Conservation (phyloP, 768 basidiomycete genomes). For the Hysterangium stoloniferum region DNA sequence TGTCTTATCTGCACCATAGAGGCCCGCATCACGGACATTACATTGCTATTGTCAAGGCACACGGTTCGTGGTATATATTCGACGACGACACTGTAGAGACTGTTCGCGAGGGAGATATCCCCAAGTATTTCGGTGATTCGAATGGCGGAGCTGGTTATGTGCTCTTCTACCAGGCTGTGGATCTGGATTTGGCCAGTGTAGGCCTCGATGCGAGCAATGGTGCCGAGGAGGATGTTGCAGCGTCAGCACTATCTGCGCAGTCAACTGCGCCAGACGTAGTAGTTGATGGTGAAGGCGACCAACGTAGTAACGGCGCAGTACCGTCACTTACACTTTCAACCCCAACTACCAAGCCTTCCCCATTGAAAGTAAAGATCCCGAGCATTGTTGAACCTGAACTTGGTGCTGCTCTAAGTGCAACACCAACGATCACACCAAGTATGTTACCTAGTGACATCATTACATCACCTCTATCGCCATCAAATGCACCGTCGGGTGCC, state of each 20-base stretch:
- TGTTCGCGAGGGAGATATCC: conserved; percentile 84
- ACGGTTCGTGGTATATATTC: conserved; percentile 82
- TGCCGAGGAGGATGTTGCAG: neutral
- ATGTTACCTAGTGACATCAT: conserved; percentile 13
- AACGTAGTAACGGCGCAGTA: conserved; percentile 5
- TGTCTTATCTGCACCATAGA: conserved; percentile 32
- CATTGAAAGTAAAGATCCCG: conserved; percentile 14
- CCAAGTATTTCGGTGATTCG: conserved; percentile 91
- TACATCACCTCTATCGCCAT: neutral
- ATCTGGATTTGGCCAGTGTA: conserved; percentile 67
- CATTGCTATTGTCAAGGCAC: conserved; percentile 86
- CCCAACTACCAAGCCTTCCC: conserved; percentile 15
- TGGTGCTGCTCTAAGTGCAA: conserved; percentile 22
- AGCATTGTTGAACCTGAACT: neutral
- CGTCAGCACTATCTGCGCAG: neutral
- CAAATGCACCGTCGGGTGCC: conserved; percentile 17
- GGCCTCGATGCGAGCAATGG: conserved; percentile 31
- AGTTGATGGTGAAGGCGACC: neutral
- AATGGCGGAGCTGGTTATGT: conserved; percentile 89
- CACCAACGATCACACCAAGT: conserved; percentile 10
- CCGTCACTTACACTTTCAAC: conserved; percentile 10
- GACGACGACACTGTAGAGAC: conserved; percentile 91
- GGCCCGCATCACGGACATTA: conserved; percentile 99
- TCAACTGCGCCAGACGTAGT: neutral
- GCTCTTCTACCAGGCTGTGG: conserved; percentile 91